Base-by-base conservation (phyloP, 2,329 filamentous ascomycete genomes). In the Aspergillus spinulosporus region DNA sequence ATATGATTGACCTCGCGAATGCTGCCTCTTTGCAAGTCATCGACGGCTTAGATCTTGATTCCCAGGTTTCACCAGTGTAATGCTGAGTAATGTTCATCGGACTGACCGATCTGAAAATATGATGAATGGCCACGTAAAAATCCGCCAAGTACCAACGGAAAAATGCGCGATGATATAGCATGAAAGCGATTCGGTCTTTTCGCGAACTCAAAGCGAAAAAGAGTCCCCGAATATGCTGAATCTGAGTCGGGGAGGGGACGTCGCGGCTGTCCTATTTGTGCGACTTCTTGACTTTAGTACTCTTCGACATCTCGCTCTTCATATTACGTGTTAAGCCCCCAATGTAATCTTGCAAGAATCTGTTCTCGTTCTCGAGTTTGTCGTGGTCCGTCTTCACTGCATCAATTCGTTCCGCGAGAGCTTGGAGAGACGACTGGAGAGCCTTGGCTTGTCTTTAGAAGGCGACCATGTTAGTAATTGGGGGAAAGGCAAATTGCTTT, bases 281-380 rank as follows among this genome's bases (percentile, higher is more conserved):
- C 44, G 67, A 69, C 61, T 75, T 76, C 66, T 81, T 84, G 61
- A 74, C 73, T 67, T 82, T 83, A 36, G 76, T 75, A 51, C 80
- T 79, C 36, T 80, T 75, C 3, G 79, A 75, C 50, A 86, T 80
- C 68, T 85, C 85, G 65, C 79, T 82, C 64, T 76, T 78, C 77
- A 80, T 78, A 53, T 84, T 86, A 67, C 90, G 90, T 84, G 96
- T 97, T 54, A 97, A 82, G 69, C 96, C 93, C 62, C 93, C 93
- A 67, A 97, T 97, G 72, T 97, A 97, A 74, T 96, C 96, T 74
- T 97, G 93, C 47, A 99, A 78, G 70, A 97, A 97, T 68, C 92
- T 93, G 81, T 99, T 99, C 74, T 97, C 92, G 73, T 84, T 94
- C 74, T 97, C 92, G 53, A 99, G 85, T 76, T 96, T 97, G 77